Evolutionary conservation across 1,139 yeast genomes (phyloP), one percentile per base, ranked within the genome.

Genomic region (Pneumocystis murina): DNA sequence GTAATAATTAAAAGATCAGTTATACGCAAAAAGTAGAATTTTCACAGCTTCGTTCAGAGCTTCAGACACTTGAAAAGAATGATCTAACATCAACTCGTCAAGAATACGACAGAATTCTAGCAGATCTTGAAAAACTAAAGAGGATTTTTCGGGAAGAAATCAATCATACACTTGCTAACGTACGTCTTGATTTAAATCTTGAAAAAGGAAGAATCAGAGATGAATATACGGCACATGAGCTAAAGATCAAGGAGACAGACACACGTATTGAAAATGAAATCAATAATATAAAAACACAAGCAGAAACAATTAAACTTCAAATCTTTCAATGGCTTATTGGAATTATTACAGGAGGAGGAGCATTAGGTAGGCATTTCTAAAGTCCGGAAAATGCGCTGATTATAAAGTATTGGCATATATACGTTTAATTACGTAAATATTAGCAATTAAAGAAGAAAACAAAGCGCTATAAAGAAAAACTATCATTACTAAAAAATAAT

Each of bases 241-340:
- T 89, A 75, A 89, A 90, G 73, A 89, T 92, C 68, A 94, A 90
- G 72, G 98, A 92, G 71, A 90, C 96, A 0, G 94, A 90, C 71
- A 89, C 97, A 3, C 79, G 96, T 69, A 91, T 92, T 66, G 97
- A 92, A 72, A 96, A 92, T 74, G 98, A 92, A 71, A 86, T 92
- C 54, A 87, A 94, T 61, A 91, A 92, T 72, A 88, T 92, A 82
- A 91, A 87, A 74, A 87, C 91, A 80, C 96, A 91, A 74, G 55
- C 33, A 24, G 55, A 48, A 20, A 6, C 55, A 24, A 96, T 92
- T 48, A 91, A 92, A 76, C 88, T 96, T 1, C 97, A 92, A 73
- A 97, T 92, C 62, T 84, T 89, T 84, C 98, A 92, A 75, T 92
- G 97, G 97, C 80, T 92, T 69, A 89, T 92, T 71, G 97, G 97